A percentile compares a stretch with the other conserved stretches of the same genome.
Evolutionary conservation across 106 monocot species (phyloP).

Genomic region (Dioscorea dumetorum): DNA sequence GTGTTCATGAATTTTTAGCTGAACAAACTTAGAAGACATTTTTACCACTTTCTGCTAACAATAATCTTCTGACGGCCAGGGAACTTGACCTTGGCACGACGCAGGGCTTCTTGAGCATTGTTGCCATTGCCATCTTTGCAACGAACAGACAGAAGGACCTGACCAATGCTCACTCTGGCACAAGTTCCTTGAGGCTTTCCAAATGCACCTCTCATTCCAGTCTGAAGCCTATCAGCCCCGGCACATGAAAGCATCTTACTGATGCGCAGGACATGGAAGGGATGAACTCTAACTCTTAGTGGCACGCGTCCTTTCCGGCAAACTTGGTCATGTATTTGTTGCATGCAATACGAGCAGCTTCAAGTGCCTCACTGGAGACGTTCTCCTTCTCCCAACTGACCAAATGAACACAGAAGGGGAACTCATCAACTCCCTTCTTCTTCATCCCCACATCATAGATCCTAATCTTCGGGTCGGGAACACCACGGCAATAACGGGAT

Average conservation of each 20-base stretch:
- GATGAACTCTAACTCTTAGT: slow-evolving; percentile 75
- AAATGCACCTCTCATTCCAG: slow-evolving; percentile 90
- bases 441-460: slow-evolving; percentile 97
- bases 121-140: slow-evolving; percentile 58
- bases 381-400: slow-evolving; percentile 89
- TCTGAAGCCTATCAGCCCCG: slow-evolving; percentile 94
- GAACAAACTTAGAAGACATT: not conserved
- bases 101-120: slow-evolving; percentile 61
- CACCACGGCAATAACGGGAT: slow-evolving; percentile 86
- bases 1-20: not conserved
- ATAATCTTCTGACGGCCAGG: slow-evolving; percentile 84
- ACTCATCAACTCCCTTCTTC: slow-evolving; percentile 78
- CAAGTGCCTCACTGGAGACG: slow-evolving; percentile 77
- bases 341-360: slow-evolving; percentile 86
- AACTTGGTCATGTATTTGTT: slow-evolving; percentile 89
- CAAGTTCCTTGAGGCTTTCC: slow-evolving; percentile 82
- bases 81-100: slow-evolving; percentile 80
- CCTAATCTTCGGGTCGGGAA: slow-evolving; percentile 78
- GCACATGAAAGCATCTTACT: slow-evolving; percentile 96
- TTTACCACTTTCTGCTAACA: slow-evolving; percentile 53
- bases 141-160: slow-evolving; percentile 68
- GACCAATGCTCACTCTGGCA: slow-evolving; percentile 66
- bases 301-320: slow-evolving; percentile 87
- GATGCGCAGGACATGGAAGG: slow-evolving; percentile 83
- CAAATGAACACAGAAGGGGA: slow-evolving; percentile 70